phyloP scores from a whole-genome alignment of 2,329 filamentous ascomycete species.

The Pseudocercospora eumusae region DNA sequence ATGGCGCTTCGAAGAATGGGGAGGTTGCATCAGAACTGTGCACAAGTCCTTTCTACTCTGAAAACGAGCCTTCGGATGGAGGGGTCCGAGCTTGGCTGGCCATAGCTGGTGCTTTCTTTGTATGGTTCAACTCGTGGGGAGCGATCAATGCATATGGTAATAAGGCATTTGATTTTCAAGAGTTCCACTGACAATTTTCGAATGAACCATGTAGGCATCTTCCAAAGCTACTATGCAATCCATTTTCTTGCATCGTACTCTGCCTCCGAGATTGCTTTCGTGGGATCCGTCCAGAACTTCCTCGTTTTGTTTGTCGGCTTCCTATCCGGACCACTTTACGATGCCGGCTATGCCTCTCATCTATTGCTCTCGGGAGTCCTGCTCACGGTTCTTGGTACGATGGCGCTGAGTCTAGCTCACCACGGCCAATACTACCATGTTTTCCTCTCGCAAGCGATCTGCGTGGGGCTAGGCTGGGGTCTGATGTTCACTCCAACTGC shows the following conservation, averaged over 20 bases:
- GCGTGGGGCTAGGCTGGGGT: conserved; percentile 50
- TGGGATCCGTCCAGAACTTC: conserved; percentile 52
- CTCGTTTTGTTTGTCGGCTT: conserved; percentile 51
- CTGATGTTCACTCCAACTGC: conserved; percentile 43
- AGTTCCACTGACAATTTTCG: too few species aligned
- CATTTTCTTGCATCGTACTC: background rate
- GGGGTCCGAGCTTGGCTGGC: conserved; percentile 7
- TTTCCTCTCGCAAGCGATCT: conserved; percentile 52
- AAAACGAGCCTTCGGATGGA: background rate
- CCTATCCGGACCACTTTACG: conserved; percentile 52
- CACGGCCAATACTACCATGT: conserved; percentile 52
- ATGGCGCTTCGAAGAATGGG: background rate
- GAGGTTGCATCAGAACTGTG: background rate
- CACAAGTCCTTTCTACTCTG: background rate
- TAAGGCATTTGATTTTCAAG: too few species aligned
- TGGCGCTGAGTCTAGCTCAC: conserved; percentile 52
- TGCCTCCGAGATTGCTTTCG: conserved; percentile 52
- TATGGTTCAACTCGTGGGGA: conserved; percentile 13
- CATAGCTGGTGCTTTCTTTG: conserved; percentile 5
- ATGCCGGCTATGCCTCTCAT: conserved; percentile 49
- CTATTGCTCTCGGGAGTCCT: conserved; percentile 48
- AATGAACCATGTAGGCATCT: background rate
- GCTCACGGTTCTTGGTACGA: conserved; percentile 51
- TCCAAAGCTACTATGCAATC: conserved; percentile 1
- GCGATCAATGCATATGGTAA: conserved; percentile 7